Evolutionary conservation across 495 filamentous ascomycete genomes (phyloP).

Genomic region (Letharia lupina): DNA sequence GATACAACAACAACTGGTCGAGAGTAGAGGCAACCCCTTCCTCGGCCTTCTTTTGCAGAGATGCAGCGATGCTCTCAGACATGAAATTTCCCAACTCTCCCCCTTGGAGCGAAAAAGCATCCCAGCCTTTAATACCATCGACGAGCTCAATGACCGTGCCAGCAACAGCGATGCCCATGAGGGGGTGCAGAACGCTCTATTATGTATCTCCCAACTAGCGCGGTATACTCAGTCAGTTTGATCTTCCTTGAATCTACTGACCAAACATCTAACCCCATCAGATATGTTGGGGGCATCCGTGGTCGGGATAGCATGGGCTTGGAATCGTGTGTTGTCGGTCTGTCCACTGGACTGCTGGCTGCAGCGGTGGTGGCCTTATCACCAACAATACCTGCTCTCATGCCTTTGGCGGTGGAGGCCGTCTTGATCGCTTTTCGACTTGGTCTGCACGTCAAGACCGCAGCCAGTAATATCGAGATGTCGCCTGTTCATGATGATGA

Average conservation of each 20-base stretch:
- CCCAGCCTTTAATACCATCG: constrained; percentile 59
- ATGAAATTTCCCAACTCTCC: constrained; percentile 54
- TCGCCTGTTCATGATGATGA: constrained; percentile 40
- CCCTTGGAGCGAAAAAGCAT: constrained; percentile 51
- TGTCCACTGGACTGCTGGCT: constrained; percentile 68
- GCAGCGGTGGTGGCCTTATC: constrained; percentile 62
- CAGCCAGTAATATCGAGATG: constrained; percentile 38
- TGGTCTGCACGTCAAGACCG: constrained; percentile 47
- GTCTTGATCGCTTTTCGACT: constrained; percentile 66
- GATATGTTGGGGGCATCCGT: constrained; percentile 46
- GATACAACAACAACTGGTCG: constrained; percentile 49
- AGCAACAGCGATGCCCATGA: constrained; percentile 47
- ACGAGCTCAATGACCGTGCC: constrained; percentile 60
- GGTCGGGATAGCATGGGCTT: constrained; percentile 33
- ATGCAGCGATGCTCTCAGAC: constrained; percentile 51
- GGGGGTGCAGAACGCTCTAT: constrained; percentile 57
- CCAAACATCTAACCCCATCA: constrained; percentile 32
- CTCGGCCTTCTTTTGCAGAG: constrained; percentile 58
- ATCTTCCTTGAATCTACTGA: constrained; percentile 10
- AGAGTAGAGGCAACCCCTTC: constrained; percentile 56
- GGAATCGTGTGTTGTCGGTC: constrained; percentile 48
- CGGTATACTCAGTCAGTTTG: constrained; percentile 66
- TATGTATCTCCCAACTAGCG: constrained; percentile 62
- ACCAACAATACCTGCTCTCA: constrained; percentile 56
- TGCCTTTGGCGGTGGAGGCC: constrained; percentile 58